These are phyloP conservation scores for Allantophomopsis cytisporea DNA, from an alignment of 2,329 filamentous ascomycete species.

Conservation along the genomic window DNA sequence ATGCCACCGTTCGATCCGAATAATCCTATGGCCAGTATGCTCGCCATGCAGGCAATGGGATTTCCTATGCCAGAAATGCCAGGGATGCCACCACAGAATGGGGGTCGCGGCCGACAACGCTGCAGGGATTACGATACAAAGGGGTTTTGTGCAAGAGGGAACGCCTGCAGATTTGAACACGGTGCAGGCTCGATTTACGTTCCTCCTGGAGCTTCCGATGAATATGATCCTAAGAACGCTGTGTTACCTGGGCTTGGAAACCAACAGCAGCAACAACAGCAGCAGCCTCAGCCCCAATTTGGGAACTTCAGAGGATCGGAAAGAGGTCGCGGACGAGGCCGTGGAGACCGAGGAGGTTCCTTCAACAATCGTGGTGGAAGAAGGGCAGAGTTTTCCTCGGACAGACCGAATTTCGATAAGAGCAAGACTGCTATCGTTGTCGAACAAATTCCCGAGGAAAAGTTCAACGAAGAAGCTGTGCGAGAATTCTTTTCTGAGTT, in stretches of 20 bases:
- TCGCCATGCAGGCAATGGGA: slow-evolving; percentile 46
- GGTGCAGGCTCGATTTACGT: slow-evolving; percentile 35
- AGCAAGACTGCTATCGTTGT: slow-evolving; percentile 58
- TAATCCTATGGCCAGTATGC: slow-evolving; percentile 46
- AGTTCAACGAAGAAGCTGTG: slow-evolving; percentile 51
- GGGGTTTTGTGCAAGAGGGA: slow-evolving; percentile 57
- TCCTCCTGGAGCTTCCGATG: slow-evolving; percentile 21
- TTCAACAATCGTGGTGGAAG: slow-evolving; percentile 12
- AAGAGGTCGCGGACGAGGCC: slow-evolving; percentile 10
- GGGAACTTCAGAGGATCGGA: slow-evolving; percentile 18
- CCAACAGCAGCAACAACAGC: slow-evolving; percentile 4
- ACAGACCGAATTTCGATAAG: slow-evolving; percentile 47
- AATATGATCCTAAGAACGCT: slow-evolving; percentile 46
- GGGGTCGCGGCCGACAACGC: slow-evolving; percentile 17
- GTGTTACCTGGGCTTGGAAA: slow-evolving; percentile 19
- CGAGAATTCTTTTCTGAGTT: slow-evolving; percentile 60
- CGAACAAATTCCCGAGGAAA: slow-evolving; percentile 63
- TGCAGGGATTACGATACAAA: slow-evolving; percentile 63
- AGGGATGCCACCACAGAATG: slow-evolving; percentile 19
- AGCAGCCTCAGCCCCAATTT: slow-evolving; percentile 6
- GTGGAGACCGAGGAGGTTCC: slow-evolving; percentile 13
- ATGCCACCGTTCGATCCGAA: slow-evolving; percentile 40
- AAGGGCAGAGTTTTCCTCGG: slow-evolving; percentile 44
- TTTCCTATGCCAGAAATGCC: slow-evolving; percentile 29
- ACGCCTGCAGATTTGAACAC: slow-evolving; percentile 57